A percentile compares a stretch with the other conserved stretches of the same genome.
Evolutionary conservation across 148 eudicot genomes (phyloP).

Genomic region (Arctostaphylos glauca): DNA sequence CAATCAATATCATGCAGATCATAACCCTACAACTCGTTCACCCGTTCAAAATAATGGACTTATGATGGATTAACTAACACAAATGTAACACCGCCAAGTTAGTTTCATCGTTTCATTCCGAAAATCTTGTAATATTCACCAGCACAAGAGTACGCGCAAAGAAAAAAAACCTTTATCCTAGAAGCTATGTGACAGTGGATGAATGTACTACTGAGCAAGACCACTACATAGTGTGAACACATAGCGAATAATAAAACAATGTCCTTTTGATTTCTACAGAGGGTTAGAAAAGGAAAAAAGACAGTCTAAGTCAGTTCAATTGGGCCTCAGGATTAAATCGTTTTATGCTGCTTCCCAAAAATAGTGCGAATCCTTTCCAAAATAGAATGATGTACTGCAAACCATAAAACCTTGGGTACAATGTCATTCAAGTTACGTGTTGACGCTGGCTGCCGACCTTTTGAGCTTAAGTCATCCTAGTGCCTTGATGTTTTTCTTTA

Average conservation of each 20-base stretch:
- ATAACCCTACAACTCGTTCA: no score
- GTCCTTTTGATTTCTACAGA: not conserved
- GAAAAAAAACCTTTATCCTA: not conserved
- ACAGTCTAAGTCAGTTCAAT: not conserved
- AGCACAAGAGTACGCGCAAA: not conserved
- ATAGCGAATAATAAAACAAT: not conserved
- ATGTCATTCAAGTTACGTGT: not conserved
- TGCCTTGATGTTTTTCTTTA: no score
- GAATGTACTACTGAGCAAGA: not conserved
- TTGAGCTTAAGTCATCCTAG: not conserved
- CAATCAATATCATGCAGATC: not conserved
- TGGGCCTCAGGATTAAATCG: not conserved
- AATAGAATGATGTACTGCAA: not conserved
- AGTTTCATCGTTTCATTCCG: not conserved
- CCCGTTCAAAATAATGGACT: not conserved
- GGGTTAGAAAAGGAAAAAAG: not conserved
- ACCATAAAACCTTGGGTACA: not conserved
- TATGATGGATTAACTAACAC: not conserved
- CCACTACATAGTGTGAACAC: not conserved
- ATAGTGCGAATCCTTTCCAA: not conserved
- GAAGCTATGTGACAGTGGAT: not conserved
- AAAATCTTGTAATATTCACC: not conserved
- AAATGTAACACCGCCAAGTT: not conserved
- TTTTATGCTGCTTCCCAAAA: not conserved
- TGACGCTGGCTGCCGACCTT: not conserved